phyloP scores from a whole-genome alignment of 495 filamentous ascomycete genomes.

The Neurospora discreta region DNA sequence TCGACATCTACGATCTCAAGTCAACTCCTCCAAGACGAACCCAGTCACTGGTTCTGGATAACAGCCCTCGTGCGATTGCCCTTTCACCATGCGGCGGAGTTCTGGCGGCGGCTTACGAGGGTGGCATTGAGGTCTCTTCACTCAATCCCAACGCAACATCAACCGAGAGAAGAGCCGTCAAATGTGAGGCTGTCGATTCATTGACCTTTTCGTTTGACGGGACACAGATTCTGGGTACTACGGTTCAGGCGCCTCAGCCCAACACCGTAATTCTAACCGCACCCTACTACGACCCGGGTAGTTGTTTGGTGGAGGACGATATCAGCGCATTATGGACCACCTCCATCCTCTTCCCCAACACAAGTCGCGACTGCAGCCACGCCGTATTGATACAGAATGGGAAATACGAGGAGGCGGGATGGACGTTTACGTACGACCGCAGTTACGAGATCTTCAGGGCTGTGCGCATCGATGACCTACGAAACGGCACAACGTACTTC shows the following conservation, averaged over 20 bases:
- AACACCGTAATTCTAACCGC: slow-evolving; percentile 71
- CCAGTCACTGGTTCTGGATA: slow-evolving; percentile 61
- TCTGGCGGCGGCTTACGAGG: slow-evolving; percentile 76
- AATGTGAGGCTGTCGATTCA: slow-evolving; percentile 68
- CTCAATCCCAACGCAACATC: slow-evolving; percentile 49
- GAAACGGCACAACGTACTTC: slow-evolving; percentile 72
- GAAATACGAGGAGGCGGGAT: slow-evolving; percentile 59
- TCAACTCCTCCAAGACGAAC: slow-evolving; percentile 50
- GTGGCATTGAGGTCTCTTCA: slow-evolving; percentile 77
- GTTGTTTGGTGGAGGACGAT: slow-evolving; percentile 48
- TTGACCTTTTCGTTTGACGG: slow-evolving; percentile 77
- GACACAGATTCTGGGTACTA: slow-evolving; percentile 74
- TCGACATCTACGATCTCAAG: slow-evolving; percentile 68
- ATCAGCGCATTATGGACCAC: slow-evolving; percentile 79
- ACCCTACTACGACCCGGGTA: slow-evolving; percentile 59
- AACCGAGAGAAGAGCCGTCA: slow-evolving; percentile 66
- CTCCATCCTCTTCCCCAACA: slow-evolving; percentile 76
- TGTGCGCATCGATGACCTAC: slow-evolving; percentile 59
- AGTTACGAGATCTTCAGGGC: slow-evolving; percentile 68
- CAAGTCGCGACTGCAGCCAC: slow-evolving; percentile 63
- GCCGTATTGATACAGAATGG: slow-evolving; percentile 60
- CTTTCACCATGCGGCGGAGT: slow-evolving; percentile 73
- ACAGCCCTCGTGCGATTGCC: slow-evolving; percentile 64
- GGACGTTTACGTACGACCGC: slow-evolving; percentile 71
- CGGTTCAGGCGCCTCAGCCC: slow-evolving; percentile 47